Evolutionary conservation across 2,329 filamentous ascomycete genomes (phyloP).

Genomic region (Scytalidium lignicola): DNA sequence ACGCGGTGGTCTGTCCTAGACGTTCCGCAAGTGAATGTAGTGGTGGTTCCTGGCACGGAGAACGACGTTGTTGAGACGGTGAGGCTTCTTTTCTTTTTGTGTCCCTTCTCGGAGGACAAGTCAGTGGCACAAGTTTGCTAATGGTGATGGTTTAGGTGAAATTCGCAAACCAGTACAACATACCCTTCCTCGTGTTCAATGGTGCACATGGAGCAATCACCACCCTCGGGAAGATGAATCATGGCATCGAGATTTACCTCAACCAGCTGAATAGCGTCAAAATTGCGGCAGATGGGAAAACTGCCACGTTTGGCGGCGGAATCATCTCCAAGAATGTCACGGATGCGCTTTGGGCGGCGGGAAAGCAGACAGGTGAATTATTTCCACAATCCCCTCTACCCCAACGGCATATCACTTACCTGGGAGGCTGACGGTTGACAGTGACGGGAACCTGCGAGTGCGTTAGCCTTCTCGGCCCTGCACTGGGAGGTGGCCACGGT

Average conservation of each 20-base stretch:
- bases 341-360: constrained; percentile 19
- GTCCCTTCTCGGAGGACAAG: not conserved
- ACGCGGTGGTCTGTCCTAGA: constrained; percentile 32
- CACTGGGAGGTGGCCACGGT: constrained; percentile 55
- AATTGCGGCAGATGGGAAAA: constrained; percentile 23
- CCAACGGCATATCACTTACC: constrained; percentile 41
- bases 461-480: constrained; percentile 41
- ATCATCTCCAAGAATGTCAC: constrained; percentile 23
- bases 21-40: constrained; percentile 37
- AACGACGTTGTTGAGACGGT: constrained; percentile 45
- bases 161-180: constrained; percentile 39
- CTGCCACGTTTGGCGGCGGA: constrained; percentile 29
- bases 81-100: constrained; percentile 10
- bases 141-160: constrained; percentile 31
- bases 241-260: constrained; percentile 11
- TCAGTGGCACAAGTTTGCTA: not conserved
- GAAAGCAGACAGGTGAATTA: constrained; percentile 33
- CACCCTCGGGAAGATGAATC: constrained; percentile 8
- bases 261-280: constrained; percentile 20
- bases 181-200: constrained; percentile 49
- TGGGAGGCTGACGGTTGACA: constrained; percentile 6
- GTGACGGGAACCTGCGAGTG: constrained; percentile 43
- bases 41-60: constrained; percentile 42
- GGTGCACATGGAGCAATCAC: constrained; percentile 42
- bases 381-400: constrained; percentile 27